Evolutionary conservation across 352 stramenopile genomes (phyloP).

Genomic region (Phytophthora crassamura): DNA sequence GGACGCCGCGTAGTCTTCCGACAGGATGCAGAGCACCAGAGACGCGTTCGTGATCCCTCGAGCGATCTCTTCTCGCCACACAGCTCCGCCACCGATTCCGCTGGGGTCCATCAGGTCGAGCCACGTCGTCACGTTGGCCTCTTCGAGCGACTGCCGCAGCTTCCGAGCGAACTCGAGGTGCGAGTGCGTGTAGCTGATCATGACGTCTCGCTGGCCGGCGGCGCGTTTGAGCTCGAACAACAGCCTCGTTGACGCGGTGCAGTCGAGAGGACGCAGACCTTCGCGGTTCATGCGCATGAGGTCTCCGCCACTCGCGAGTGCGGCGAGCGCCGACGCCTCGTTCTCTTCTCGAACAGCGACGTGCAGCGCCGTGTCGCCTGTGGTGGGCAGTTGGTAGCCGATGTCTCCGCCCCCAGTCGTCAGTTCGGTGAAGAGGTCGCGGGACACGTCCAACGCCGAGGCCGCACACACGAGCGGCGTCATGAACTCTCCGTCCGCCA

Average conservation of each 20-base stretch:
- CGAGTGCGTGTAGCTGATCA: constrained; percentile 88
- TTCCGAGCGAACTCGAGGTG: constrained; percentile 80
- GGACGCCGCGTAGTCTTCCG: constrained; percentile 70
- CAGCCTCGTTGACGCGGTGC: constrained; percentile 67
- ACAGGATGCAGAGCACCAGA: constrained; percentile 70
- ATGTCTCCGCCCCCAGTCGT: constrained; percentile 58
- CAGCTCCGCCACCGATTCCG: constrained; percentile 69
- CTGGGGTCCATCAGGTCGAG: constrained; percentile 81
- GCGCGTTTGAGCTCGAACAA: constrained; percentile 75
- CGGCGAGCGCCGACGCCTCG: constrained; percentile 55
- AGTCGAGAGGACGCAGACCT: constrained; percentile 67
- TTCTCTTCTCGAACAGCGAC: constrained; percentile 68
- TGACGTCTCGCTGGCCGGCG: constrained; percentile 73
- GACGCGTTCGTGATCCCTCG: constrained; percentile 71
- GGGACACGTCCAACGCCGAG: constrained; percentile 19
- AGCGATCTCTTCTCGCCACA: constrained; percentile 80
- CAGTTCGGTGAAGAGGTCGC: constrained; percentile 44
- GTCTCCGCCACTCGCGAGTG: constrained; percentile 61
- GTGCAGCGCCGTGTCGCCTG: constrained; percentile 71
- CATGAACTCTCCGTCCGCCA: constrained; percentile 51
- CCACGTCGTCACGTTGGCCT: constrained; percentile 76
- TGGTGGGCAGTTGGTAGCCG: constrained; percentile 57
- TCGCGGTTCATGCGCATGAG: constrained; percentile 76
- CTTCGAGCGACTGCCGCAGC: constrained; percentile 59
- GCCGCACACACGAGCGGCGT: constrained; percentile 49